A percentile compares a stretch with the other conserved stretches of the same genome.
These are phyloP conservation scores for Calonectria pseudoturangicola DNA, from an alignment of 2,329 filamentous ascomycete species.

Conservation along the genomic window DNA sequence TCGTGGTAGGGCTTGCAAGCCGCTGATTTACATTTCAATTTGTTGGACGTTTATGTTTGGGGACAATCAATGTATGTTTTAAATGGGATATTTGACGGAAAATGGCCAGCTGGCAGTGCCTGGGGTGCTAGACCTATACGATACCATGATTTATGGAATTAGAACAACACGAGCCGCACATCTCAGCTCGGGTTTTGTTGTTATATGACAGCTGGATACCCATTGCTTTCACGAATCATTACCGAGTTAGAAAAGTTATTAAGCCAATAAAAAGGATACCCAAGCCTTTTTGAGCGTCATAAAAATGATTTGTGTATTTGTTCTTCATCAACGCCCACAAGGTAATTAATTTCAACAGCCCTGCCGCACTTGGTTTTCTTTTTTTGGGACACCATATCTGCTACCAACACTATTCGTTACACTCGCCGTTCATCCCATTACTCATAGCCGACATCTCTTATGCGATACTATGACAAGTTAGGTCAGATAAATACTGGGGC, in stretches of 20 bases:
- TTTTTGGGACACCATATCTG: slow-evolving; percentile 40
- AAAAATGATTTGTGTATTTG: slow-evolving; percentile 23
- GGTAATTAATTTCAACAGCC: slow-evolving; percentile 30
- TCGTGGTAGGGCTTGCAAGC: slow-evolving; percentile 60
- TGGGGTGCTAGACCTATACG: background rate
- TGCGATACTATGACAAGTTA: slow-evolving; percentile 40
- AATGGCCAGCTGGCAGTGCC: background rate
- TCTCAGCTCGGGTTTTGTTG: background rate
- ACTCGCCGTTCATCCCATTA: slow-evolving; percentile 19
- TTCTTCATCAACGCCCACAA: slow-evolving; percentile 30
- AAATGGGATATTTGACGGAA: background rate
- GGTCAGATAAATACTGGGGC: background rate
- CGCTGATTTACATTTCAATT: slow-evolving; percentile 40
- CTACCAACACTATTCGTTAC: slow-evolving; percentile 20
- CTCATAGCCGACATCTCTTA: slow-evolving; percentile 30
- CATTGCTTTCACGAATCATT: background rate
- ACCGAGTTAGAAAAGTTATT: background rate
- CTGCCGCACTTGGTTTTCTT: background rate
- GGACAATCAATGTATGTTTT: background rate
- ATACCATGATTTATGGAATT: slow-evolving; percentile 1
- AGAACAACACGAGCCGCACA: background rate
- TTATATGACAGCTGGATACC: background rate
- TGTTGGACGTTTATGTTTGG: slow-evolving; percentile 24
- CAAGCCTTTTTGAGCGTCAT: background rate
- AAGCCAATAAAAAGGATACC: slow-evolving; percentile 23